A percentile compares a stretch with the other conserved stretches of the same genome.
These are phyloP conservation scores for Olyra latifolia DNA, from an alignment of 176 grass and related monocot genomes.

Conservation along the genomic window DNA sequence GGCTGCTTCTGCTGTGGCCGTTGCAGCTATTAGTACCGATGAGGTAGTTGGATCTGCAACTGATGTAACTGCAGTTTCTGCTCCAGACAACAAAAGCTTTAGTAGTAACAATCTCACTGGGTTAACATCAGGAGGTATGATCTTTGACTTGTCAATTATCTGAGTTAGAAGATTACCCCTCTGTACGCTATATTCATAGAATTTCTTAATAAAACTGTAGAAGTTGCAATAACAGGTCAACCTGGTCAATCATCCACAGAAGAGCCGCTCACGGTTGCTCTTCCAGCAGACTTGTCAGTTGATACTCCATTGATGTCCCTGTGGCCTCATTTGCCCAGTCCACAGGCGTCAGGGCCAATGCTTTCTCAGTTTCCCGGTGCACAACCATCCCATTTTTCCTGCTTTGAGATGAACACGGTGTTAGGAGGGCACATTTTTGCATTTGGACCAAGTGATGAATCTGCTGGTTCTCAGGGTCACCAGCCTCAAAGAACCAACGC, in stretches of 20 bases:
- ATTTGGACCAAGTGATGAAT: slow-evolving; percentile 82
- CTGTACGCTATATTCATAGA: slow-evolving; percentile 30
- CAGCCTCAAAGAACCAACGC: slow-evolving; percentile 68
- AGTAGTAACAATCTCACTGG: slow-evolving; percentile 47
- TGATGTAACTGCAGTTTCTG: slow-evolving; percentile 46
- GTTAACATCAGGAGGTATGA: slow-evolving; percentile 65
- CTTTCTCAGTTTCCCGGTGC: slow-evolving; percentile 77
- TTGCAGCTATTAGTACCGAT: slow-evolving; percentile 89
- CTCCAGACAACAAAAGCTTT: slow-evolving; percentile 64
- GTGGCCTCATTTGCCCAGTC: slow-evolving; percentile 81
- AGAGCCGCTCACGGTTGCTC: slow-evolving; percentile 76
- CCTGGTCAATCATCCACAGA: slow-evolving; percentile 63
- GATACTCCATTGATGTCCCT: slow-evolving; percentile 76
- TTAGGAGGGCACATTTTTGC: slow-evolving; percentile 72
- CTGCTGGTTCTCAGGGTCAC: slow-evolving; percentile 60
- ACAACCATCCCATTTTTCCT: slow-evolving; percentile 81
- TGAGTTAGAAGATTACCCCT: slow-evolving; percentile 17
- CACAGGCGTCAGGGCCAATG: slow-evolving; percentile 69
- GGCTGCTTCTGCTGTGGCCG: slow-evolving; percentile 93
- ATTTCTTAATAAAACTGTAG: slow-evolving; percentile 31
- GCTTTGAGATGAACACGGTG: slow-evolving; percentile 88
- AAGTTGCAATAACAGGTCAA: slow-evolving; percentile 39
- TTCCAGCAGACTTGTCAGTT: slow-evolving; percentile 93
- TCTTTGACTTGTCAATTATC: slow-evolving; percentile 30
- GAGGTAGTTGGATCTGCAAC: slow-evolving; percentile 57